A percentile compares a stretch with the other conserved stretches of the same genome.
Evolutionary conservation across 169 alveolate species (phyloP).

Genomic region (Toxoplasma gondii): DNA sequence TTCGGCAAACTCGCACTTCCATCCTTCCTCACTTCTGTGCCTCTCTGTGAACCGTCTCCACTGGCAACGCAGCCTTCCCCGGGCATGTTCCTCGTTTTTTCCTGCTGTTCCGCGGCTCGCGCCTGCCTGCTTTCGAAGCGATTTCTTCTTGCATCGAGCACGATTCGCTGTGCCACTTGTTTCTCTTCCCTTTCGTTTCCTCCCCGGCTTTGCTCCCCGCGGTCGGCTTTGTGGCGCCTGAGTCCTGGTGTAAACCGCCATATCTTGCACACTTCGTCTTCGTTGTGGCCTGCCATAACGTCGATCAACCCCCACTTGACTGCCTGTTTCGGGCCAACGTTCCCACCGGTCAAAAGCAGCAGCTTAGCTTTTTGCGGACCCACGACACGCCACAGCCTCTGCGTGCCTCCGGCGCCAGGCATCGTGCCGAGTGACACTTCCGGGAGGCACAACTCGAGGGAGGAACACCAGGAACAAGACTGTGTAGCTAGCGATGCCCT

Average conservation of each 20-base stretch:
- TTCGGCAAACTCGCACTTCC: neutral
- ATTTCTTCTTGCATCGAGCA: neutral
- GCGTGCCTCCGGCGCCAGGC: constrained; percentile 90
- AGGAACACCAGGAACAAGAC: constrained; percentile 42
- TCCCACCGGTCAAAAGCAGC: constrained; percentile 80
- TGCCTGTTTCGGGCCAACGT: constrained; percentile 79
- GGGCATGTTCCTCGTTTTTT: neutral
- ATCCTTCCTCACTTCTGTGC: neutral
- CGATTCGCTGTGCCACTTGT: neutral
- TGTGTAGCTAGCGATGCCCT: neutral
- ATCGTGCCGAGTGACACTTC: constrained; percentile 86
- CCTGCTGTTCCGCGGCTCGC: neutral
- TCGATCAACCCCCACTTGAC: constrained; percentile 80
- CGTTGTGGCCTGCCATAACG: constrained; percentile 30
- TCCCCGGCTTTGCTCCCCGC: neutral
- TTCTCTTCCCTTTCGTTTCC: neutral
- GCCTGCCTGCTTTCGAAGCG: neutral
- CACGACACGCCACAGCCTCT: constrained; percentile 79
- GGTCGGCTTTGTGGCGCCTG: neutral
- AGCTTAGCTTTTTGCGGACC: constrained; percentile 85
- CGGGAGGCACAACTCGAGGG: constrained; percentile 77
- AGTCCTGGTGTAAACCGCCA: neutral
- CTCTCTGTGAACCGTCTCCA: neutral
- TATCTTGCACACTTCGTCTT: neutral
- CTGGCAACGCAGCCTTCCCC: neutral